Base-by-base conservation (phyloP, 441 rosid genomes). In the Dalechampia spathulata region DNA sequence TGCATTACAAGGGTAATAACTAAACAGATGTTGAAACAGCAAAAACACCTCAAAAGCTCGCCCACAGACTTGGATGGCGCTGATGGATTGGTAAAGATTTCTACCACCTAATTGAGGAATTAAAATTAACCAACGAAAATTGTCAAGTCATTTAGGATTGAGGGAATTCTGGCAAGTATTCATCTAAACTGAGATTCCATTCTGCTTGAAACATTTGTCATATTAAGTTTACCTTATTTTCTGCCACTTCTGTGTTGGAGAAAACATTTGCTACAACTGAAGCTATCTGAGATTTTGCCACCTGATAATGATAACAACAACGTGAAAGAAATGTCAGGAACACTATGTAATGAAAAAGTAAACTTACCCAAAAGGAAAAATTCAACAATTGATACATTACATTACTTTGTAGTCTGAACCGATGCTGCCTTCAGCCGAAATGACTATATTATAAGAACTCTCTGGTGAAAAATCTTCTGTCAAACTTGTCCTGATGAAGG, bases 171-270 rank as follows among this genome's bases (percentile, higher is more conserved):
- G n/a, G n/a, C n/a, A n/a, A n/a, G n/a, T n/a, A n/a, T n/a, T n/a
- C n/a, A n/a, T n/a, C n/a, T n/a, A n/a, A n/a, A n/a, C n/a, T n/a
- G n/a, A n/a, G n/a, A n/a, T n/a, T n/a, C n/a, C n/a, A n/a, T n/a
- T 17, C 1, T 16, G 46, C 1, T 17, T 6, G 22, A 5, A 51
- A 42, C 8, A 27, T 40, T 14, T 12, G n/a, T n/a, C n/a, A n/a
- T n/a, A n/a, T n/a, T n/a, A n/a, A n/a, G n/a, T 9, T 28, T 74
- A 86, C 97, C 99, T 92, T 92, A 61, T 89, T 92, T 76, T 92
- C 97, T 41, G 99, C 80, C 20, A 82, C 80, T 0, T 80, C 68
- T 20, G 92, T 89, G 75, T 92, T 83, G 1, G 87, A 83, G 68
- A 92, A 85, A 72, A 92, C 85, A 61, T 75, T 87, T 14, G 94